Conservation (phyloP, 2,329 filamentous ascomycete species). For the Seiridium unicorne region DNA sequence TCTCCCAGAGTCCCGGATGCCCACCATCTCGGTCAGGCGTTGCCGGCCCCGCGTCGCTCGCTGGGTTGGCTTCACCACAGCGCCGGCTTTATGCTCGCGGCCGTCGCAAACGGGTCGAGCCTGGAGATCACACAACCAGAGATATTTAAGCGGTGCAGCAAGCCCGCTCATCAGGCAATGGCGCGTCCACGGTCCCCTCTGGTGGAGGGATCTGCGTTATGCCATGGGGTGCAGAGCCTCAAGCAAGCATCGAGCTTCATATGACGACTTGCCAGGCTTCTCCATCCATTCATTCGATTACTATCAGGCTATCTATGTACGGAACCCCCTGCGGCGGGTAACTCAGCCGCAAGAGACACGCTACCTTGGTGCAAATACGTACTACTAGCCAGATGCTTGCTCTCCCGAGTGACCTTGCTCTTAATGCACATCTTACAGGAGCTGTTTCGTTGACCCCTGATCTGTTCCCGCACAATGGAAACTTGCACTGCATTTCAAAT, state of each 20-base stretch:
- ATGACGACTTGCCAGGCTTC: neutral
- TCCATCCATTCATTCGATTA: neutral
- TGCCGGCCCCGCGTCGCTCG: constrained; percentile 7
- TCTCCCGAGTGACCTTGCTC: constrained; percentile 6
- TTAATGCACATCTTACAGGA: constrained; percentile 10
- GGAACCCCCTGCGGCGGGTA: neutral
- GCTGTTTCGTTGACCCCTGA: constrained; percentile 7
- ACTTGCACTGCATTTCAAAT: neutral
- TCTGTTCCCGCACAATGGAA: neutral
- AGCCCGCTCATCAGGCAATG: neutral
- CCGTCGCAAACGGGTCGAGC: neutral
- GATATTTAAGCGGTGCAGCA: neutral
- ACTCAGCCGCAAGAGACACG: constrained; percentile 3
- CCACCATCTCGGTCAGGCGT: constrained; percentile 10
- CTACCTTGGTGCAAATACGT: neutral
- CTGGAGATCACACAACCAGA: neutral
- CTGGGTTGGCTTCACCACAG: constrained; percentile 2
- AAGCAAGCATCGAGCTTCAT: too few species aligned
- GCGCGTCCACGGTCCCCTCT: neutral
- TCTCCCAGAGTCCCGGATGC: constrained; percentile 11
- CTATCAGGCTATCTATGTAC: neutral
- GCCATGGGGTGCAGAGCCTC: too few species aligned
- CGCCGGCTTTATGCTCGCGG: neutral
- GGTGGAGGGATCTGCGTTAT: neutral
- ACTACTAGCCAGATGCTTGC: neutral